Base-by-base conservation (phyloP, 768 basidiomycete species). In the Boletus huronensis region DNA sequence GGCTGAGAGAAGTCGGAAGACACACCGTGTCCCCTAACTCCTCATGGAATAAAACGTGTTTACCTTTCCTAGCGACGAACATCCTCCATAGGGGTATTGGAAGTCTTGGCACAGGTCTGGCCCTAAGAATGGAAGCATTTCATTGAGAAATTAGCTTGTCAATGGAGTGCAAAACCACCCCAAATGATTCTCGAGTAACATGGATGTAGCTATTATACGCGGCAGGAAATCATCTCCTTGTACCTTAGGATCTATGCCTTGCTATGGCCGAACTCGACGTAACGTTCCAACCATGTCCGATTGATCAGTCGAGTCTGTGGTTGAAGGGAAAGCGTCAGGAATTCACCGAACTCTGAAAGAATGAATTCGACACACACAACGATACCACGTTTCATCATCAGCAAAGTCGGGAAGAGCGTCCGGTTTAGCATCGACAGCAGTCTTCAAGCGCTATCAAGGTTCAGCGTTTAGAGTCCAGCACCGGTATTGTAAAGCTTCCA, bases 311-410 rank as follows among this genome's bases (percentile, higher is more conserved):
- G 60, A 16, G 55, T 60, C 66, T 68, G 46, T 28, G 26, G 23
- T 44, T 9, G 0, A 35, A 39, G 16, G 6, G 43, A 19, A 48
- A n/a, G 16, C 23, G 5, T 50, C 29, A 42, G 23, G 3, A 16
- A 31, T 43, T 25, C 25, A 9, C 21, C 26, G 0, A 52, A 39
- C 17, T 32, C 23, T 21, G 25, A 55, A 25, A 25, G 0, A 44
- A 44, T 19, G 10, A 11, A 5, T 32, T 31, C 19, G 17, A 65
- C 61, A 31, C 54, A 74, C 72, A 14, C 65, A 55, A 34, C 64
- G 61, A 51, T 74, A 74, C 70, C 70, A 74, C 19, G 59, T 52
- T 51, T 74, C 73, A 26, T 70, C 46, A n/a, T 66, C 61, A 19
- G 59, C 28, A 23, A 75, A 77, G 6, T 64, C 21, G 0, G 76